A percentile compares a stretch with the other conserved stretches of the same genome.
phyloP scores from a whole-genome alignment of 148 eudicot species.

The Agrostemma githago region DNA sequence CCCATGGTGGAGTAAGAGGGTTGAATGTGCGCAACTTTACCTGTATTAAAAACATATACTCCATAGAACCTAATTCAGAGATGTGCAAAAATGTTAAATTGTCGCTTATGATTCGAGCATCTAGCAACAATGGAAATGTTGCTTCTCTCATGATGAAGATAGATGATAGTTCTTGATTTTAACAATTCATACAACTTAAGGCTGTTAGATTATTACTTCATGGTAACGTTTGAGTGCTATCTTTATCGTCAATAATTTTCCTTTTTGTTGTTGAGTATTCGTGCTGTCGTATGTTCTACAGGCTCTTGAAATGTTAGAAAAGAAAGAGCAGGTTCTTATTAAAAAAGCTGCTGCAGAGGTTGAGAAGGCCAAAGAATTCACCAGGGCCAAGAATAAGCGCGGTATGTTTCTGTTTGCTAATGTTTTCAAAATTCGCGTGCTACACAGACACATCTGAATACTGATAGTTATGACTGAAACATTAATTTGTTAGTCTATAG shows the following conservation, averaged over 20 bases:
- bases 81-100: too few species aligned
- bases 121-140: too few species aligned
- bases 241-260: background rate
- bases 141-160: too few species aligned
- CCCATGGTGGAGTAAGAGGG: too few species aligned
- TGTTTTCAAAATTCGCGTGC: background rate
- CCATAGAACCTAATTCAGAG: too few species aligned
- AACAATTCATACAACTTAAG: background rate
- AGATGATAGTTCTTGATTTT: too few species aligned
- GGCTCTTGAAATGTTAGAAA: conserved; percentile 86
- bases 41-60: too few species aligned
- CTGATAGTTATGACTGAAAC: background rate
- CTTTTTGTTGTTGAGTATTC: background rate
- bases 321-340: conserved; percentile 61
- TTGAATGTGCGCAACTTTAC: too few species aligned
- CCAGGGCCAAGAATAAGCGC: conserved; percentile 73
- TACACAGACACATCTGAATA: background rate
- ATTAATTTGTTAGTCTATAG: background rate
- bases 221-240: background rate
- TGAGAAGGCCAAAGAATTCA: conserved; percentile 65
- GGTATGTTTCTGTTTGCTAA: conserved; percentile 34
- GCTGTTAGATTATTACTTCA: background rate
- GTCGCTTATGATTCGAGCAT: too few species aligned
- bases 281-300: conserved; percentile 21
- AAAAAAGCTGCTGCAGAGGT: conserved; percentile 75